These are phyloP conservation scores for Podospora pseudoanserina DNA, from an alignment of 495 filamentous ascomycete genomes.

Conservation along the genomic window DNA sequence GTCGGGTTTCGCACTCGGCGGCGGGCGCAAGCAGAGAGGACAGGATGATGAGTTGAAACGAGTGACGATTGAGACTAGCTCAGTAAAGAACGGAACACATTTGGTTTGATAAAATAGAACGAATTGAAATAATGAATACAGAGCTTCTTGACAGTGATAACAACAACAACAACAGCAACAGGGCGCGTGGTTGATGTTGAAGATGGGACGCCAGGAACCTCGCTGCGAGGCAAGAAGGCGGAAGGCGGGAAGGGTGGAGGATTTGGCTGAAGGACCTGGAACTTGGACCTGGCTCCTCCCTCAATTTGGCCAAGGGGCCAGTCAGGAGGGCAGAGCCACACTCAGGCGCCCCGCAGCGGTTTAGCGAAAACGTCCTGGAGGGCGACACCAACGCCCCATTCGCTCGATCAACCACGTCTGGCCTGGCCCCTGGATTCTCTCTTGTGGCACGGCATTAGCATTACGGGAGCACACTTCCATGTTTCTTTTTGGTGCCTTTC, in stretches of 20 bases:
- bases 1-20: neutral
- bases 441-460: constrained; percentile 15
- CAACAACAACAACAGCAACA: no score
- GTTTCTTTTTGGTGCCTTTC: neutral
- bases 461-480: neutral
- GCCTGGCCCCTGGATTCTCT: constrained; percentile 17
- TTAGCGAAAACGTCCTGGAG: constrained; percentile 33
- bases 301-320: constrained; percentile 37
- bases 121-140: neutral
- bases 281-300: constrained; percentile 14
- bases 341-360: constrained; percentile 25
- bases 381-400: constrained; percentile 26
- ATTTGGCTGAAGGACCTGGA: constrained; percentile 29
- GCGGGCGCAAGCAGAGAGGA: neutral
- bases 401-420: constrained; percentile 19
- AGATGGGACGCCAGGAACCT: neutral
- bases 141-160: neutral
- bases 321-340: constrained; percentile 24
- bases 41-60: neutral
- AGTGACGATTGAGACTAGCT: neutral
- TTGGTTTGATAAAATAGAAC: neutral
- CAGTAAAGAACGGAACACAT: neutral
- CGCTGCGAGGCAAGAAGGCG: neutral
- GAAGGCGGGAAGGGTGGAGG: neutral
- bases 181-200: neutral